Percentiles rank a stretch among this genome's conserved stretches.
Evolutionary conservation across 257 asterid genomes (phyloP).

Genomic region (Echium plantagineum): DNA sequence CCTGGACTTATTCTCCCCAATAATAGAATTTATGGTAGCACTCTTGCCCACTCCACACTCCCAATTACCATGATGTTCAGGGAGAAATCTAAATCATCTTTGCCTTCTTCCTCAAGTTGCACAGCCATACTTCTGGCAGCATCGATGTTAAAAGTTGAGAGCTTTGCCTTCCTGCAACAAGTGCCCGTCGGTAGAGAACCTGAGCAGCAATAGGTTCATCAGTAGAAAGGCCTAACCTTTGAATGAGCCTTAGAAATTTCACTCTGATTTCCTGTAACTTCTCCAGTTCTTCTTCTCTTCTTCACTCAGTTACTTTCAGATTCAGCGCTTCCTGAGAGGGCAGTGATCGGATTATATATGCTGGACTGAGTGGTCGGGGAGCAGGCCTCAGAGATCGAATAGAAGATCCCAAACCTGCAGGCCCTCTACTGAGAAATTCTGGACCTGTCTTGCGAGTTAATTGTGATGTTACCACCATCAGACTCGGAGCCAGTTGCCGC

Average conservation of each 20-base stretch:
- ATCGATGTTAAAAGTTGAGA: conserved; percentile 50
- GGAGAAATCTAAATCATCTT: conserved; percentile 56
- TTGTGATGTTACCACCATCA: conserved; percentile 60
- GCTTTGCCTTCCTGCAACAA: conserved; percentile 73
- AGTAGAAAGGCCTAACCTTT: conserved; percentile 59
- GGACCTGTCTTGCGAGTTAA: conserved; percentile 81
- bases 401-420: conserved; percentile 90
- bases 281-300: conserved; percentile 86
- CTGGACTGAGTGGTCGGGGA: conserved; percentile 37
- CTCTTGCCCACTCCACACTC: conserved; percentile 91
- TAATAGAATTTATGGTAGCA: conserved; percentile 72
- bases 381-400: conserved; percentile 70
- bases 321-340: conserved; percentile 34
- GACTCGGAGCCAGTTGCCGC: conserved; percentile 86
- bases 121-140: conserved; percentile 61
- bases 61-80: conserved; percentile 75
- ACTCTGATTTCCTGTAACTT: conserved; percentile 68
- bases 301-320: conserved; percentile 53
- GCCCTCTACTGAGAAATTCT: conserved; percentile 87
- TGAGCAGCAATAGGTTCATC: conserved; percentile 80
- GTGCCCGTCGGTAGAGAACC: conserved; percentile 66
- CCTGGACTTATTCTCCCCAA: conserved; percentile 62
- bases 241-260: conserved; percentile 81
- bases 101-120: conserved; percentile 57
- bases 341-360: conserved; percentile 32